These are phyloP conservation scores for Parsonsia alboflavescens DNA, from an alignment of 257 asterid species.

Conservation along the genomic window DNA sequence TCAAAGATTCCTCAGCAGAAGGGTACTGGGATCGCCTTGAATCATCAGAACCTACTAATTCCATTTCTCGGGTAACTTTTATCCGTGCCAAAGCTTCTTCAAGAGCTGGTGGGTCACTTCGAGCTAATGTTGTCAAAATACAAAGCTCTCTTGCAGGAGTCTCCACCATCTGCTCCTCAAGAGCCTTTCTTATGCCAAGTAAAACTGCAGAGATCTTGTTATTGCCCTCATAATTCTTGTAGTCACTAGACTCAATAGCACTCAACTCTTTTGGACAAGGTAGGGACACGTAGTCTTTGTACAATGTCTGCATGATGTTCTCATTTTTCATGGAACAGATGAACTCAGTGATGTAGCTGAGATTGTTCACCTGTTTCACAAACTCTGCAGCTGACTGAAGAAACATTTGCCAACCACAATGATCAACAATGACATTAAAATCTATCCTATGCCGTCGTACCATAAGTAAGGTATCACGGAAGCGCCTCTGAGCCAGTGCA, in stretches of 20 bases:
- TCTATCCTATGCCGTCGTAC: conserved; percentile 91
- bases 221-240: conserved; percentile 30
- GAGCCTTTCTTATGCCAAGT: conserved; percentile 67
- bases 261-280: conserved; percentile 31
- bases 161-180: conserved; percentile 64
- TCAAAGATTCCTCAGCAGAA: conserved; percentile 91
- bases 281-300: conserved; percentile 44
- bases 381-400: conserved; percentile 62
- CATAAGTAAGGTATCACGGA: conserved; percentile 78
- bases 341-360: conserved; percentile 81
- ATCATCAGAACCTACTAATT: conserved; percentile 59
- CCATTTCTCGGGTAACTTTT: conserved; percentile 73
- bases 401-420: conserved; percentile 82
- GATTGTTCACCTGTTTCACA: conserved; percentile 70
- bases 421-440: conserved; percentile 82
- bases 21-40: conserved; percentile 44
- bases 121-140: conserved; percentile 90
- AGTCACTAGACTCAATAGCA: conserved; percentile 26
- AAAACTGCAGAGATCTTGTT: conserved; percentile 58
- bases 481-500: conserved; percentile 66
- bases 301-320: conserved; percentile 70
- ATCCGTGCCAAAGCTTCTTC: conserved; percentile 87
- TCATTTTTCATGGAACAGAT: conserved; percentile 73
- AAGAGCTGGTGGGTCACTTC: conserved; percentile 72
- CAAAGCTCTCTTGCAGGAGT: conserved; percentile 86